Evolutionary conservation across 768 basidiomycete species (phyloP).

Genomic region (Omphalotus guepiniiformis): DNA sequence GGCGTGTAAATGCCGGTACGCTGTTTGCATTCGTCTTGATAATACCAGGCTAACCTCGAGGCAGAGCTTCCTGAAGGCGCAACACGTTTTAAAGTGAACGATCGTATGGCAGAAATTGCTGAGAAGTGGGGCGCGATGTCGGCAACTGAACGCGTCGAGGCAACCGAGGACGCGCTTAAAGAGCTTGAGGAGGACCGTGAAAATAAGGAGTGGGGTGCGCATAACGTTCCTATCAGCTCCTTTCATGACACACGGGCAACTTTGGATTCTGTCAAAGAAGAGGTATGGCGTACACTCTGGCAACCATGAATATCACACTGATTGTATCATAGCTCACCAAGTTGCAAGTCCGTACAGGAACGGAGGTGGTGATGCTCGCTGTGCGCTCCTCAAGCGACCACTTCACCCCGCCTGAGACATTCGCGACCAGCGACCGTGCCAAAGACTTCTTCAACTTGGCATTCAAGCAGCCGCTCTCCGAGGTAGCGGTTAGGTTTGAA

Average conservation of each 20-base stretch:
- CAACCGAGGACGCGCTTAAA: background rate
- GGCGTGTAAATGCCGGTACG: conserved; percentile 1
- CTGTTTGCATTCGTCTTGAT: background rate
- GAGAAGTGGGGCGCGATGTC: conserved; percentile 2
- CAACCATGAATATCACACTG: background rate
- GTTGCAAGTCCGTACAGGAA: background rate
- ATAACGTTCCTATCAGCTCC: background rate
- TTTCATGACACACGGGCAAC: background rate
- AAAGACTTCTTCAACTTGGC: background rate
- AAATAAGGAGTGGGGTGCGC: background rate
- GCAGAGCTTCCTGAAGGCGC: background rate
- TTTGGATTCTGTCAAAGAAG: background rate
- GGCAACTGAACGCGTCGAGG: background rate
- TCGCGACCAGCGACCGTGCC: background rate
- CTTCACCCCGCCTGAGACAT: background rate
- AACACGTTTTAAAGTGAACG: background rate
- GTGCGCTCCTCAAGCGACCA: background rate
- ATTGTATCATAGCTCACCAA: background rate
- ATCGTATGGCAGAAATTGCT: background rate
- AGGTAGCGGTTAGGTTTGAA: background rate
- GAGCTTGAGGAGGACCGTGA: background rate
- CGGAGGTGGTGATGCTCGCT: background rate
- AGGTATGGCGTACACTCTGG: background rate
- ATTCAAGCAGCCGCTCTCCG: too few species aligned
- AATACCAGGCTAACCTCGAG: too few species aligned